Evolutionary conservation across 2,329 filamentous ascomycete genomes (phyloP), one percentile per base, ranked within the genome.

Genomic region (Fusarium buharicum): DNA sequence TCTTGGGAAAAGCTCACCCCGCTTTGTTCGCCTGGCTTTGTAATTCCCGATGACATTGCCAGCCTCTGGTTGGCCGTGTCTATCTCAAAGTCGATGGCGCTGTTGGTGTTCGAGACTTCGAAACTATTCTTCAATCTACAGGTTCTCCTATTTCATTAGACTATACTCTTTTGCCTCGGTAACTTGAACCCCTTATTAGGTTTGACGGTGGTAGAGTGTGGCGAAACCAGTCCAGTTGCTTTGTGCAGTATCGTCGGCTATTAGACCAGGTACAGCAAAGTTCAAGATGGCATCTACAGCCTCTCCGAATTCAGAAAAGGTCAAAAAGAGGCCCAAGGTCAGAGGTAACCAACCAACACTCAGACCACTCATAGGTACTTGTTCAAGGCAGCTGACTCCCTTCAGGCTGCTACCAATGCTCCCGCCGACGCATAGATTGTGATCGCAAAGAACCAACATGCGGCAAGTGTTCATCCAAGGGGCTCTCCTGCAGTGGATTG

Each of bases 341-440:
- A 66, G 53, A 63, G 62, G 62, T 59, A n/a, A 33, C 4, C 1
- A n/a, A 8, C 30, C 14, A 11, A 9, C 1, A 12, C 4, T 4
- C 13, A 18, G 1, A 2, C 17, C 12, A 3, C n/a, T 7, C 9
- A 5, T 7, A 22, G 20, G 4, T 20, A 12, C 22, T 17, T 13
- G 14, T 11, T 10, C 11, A 11, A 14, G 2, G 2, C 2, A 11
- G 2, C 34, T 56, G 5, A 64, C 20, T 6, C 0, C 5, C 7
- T 8, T 2, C 7, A 68, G 66, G 66, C 5, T 68, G 66, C 6
- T 68, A 68, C 12, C 63, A 68, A 40, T 68, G 66, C 13, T 68
- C 66, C 4, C 66, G 63, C 7, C 57, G 66, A 4, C 66, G 66
- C 27, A 69, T 68, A 54, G 66, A 68, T n/a, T 68, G 66, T 14